These are phyloP conservation scores for Globisporangium canariense DNA, from an alignment of 352 stramenopile species.

Conservation along the genomic window DNA sequence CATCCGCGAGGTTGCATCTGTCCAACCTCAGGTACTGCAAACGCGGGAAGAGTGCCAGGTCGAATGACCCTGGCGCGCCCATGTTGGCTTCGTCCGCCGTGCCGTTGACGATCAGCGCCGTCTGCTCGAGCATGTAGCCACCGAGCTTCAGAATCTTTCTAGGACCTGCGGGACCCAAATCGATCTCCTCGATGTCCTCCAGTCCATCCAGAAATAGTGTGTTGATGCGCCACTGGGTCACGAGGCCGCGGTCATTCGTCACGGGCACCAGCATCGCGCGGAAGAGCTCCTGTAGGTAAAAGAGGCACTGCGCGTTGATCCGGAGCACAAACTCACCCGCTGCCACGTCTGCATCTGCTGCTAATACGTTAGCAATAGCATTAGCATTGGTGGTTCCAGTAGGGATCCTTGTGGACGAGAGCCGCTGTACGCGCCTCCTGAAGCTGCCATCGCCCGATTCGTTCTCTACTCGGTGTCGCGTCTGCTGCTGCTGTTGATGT, in stretches of 20 bases:
- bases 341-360: not conserved
- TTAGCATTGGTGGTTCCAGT: not conserved
- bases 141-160: constrained; percentile 17
- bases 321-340: constrained; percentile 10
- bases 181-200: constrained; percentile 3
- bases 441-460: not conserved
- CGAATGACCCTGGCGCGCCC: constrained; percentile 10
- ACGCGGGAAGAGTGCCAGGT: constrained; percentile 21
- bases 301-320: constrained; percentile 19
- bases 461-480: not conserved
- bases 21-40: constrained; percentile 20
- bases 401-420: not conserved
- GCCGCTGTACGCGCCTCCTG: not conserved
- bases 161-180: constrained; percentile 15
- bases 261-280: constrained; percentile 18
- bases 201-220: constrained; percentile 9
- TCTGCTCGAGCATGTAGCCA: constrained; percentile 19
- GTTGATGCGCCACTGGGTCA: constrained; percentile 21
- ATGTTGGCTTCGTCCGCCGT: constrained; percentile 6
- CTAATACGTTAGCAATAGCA: not conserved
- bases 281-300: constrained; percentile 23
- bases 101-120: constrained; percentile 10
- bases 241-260: constrained; percentile 13
- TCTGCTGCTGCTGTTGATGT: not conserved
- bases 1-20: not conserved